A percentile compares a stretch with the other conserved stretches of the same genome.
phyloP scores from a whole-genome alignment of 257 asterid genomes.

The Solanum dulcamara region DNA sequence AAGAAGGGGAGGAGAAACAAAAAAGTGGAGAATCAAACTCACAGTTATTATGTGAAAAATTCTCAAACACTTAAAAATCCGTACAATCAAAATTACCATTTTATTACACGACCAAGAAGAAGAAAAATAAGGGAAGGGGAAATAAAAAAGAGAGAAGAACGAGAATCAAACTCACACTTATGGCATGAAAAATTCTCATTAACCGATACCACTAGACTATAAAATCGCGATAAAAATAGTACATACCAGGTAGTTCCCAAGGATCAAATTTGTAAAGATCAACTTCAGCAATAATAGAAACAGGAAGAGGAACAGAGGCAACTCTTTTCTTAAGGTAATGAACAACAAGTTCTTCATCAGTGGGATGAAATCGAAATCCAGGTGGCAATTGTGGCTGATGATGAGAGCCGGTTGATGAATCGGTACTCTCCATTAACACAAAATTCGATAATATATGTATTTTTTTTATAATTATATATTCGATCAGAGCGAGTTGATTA shows the following conservation, averaged over 20 bases:
- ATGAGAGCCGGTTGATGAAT: constrained; percentile 22
- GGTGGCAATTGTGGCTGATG: constrained; percentile 45
- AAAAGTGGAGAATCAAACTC: not conserved
- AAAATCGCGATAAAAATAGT: not conserved
- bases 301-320: constrained; percentile 39
- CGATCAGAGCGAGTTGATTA: not conserved
- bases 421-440: constrained; percentile 24
- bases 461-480: not conserved
- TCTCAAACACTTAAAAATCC: too few relatives aligned
- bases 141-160: too few relatives aligned
- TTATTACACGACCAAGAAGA: not conserved
- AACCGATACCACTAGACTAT: not conserved
- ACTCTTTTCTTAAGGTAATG: constrained; percentile 40
- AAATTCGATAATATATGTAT: too few relatives aligned
- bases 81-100: too few relatives aligned
- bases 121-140: rapidly evolving
- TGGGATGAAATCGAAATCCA: constrained; percentile 50
- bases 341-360: constrained; percentile 43
- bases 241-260: constrained; percentile 44
- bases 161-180: not conserved
- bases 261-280: constrained; percentile 49
- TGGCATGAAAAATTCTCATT: not conserved
- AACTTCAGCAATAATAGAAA: constrained; percentile 38
- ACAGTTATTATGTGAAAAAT: not conserved
- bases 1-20: too few relatives aligned